phyloP scores from a whole-genome alignment of 1,284 basidiomycete genomes.

The Sphagnurus paluster region DNA sequence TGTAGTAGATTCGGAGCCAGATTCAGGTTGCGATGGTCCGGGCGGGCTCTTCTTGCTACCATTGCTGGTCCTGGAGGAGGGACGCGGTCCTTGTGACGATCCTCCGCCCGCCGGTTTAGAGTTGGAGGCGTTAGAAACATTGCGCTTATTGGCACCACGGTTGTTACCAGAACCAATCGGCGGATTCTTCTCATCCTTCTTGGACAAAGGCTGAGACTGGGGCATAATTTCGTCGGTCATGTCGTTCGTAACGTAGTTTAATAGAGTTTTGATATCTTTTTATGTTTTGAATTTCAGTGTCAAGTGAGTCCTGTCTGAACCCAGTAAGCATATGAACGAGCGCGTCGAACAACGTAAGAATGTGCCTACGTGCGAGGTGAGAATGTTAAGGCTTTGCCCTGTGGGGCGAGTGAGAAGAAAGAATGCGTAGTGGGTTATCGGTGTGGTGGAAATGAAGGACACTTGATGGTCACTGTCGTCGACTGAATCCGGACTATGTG shows the following conservation, averaged over 20 bases:
- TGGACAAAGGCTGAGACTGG: slow-evolving; percentile 53
- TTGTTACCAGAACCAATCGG: slow-evolving; percentile 40
- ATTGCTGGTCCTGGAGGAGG: slow-evolving; percentile 62
- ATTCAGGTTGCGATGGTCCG: slow-evolving; percentile 48
- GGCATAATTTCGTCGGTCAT: slow-evolving; percentile 79
- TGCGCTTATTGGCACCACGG: slow-evolving; percentile 59
- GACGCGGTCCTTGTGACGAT: slow-evolving; percentile 46
- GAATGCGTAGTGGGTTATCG: slow-evolving; percentile 47
- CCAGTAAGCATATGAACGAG: slow-evolving; percentile 14
- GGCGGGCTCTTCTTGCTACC: slow-evolving; percentile 50
- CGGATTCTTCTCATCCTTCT: slow-evolving; percentile 71
- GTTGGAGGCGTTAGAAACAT: slow-evolving; percentile 45
- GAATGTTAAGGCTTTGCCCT: slow-evolving; percentile 76
- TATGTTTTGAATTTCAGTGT: slow-evolving; percentile 46
- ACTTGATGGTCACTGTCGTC: slow-evolving; percentile 36
- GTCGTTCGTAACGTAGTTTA: slow-evolving; percentile 69
- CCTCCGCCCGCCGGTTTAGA: slow-evolving; percentile 46
- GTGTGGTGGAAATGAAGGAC: slow-evolving; percentile 44
- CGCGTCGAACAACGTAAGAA: slow-evolving; percentile 16
- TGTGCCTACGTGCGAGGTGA: slow-evolving; percentile 49
- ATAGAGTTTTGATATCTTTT: slow-evolving; percentile 55
- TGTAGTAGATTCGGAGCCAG: slow-evolving; percentile 63
- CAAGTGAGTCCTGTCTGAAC: slow-evolving; percentile 29
- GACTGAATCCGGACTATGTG: slow-evolving; percentile 26
- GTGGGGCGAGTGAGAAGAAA: slow-evolving; percentile 78